These are phyloP conservation scores for Onygenales sp. DNA, from an alignment of 2,329 filamentous ascomycete species.

Conservation along the genomic window DNA sequence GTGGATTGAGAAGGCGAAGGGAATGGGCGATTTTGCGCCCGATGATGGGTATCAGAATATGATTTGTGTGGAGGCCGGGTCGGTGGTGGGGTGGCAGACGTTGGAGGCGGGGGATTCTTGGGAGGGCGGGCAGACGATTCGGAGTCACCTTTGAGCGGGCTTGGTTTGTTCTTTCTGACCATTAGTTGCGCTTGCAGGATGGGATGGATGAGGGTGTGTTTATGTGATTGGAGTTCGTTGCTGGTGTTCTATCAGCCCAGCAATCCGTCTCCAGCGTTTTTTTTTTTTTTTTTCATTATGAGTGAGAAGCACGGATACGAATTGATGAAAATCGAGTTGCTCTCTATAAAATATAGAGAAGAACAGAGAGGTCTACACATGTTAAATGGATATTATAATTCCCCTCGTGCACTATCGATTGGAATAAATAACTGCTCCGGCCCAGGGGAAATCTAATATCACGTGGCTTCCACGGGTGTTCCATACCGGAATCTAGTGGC, in stretches of 20 bases:
- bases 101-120: conserved; percentile 69
- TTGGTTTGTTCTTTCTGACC: neutral
- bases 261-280: too few species aligned
- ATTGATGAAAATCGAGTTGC: too few species aligned
- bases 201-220: too few species aligned
- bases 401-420: too few species aligned
- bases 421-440: neutral
- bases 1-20: conserved; percentile 74
- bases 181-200: too few species aligned
- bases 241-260: too few species aligned
- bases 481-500: too few species aligned
- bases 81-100: conserved; percentile 71
- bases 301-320: too few species aligned
- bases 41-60: conserved; percentile 87
- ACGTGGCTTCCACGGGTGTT: neutral
- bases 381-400: neutral
- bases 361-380: too few species aligned
- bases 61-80: conserved; percentile 87
- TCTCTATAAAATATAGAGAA: too few species aligned
- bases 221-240: neutral
- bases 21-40: conserved; percentile 78
- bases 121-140: conserved; percentile 53
- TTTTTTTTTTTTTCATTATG: neutral
- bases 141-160: conserved; percentile 25
- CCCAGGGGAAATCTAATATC: neutral